Evolutionary conservation across 495 filamentous ascomycete genomes (phyloP).

Genomic region (Cercophora samala): DNA sequence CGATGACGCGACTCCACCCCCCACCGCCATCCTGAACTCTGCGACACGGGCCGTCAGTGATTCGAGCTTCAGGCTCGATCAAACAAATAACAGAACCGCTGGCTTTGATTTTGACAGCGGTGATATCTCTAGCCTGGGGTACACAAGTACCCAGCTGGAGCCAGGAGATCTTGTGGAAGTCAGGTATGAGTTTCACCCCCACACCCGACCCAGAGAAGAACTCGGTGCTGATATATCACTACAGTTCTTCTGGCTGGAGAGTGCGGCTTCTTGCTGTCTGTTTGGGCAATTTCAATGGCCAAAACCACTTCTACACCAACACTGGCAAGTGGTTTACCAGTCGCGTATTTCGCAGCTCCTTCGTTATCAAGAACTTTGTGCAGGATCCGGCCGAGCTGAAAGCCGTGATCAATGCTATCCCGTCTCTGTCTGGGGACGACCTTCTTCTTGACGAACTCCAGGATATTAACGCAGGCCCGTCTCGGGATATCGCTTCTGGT

Average conservation of each 20-base stretch:
- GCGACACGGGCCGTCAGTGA: slow-evolving; percentile 9
- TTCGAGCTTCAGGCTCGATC: slow-evolving; percentile 14
- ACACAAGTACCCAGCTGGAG: slow-evolving; percentile 44
- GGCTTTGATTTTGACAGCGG: slow-evolving; percentile 36
- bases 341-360: slow-evolving; percentile 46
- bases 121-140: slow-evolving; percentile 39
- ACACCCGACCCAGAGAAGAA: background rate
- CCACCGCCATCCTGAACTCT: background rate
- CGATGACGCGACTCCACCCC: background rate
- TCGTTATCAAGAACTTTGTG: slow-evolving; percentile 63
- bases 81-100: slow-evolving; percentile 28
- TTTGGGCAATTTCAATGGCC: slow-evolving; percentile 58
- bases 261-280: slow-evolving; percentile 62
- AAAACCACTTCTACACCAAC: slow-evolving; percentile 69
- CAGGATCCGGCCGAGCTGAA: slow-evolving; percentile 49
- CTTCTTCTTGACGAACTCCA: slow-evolving; percentile 47
- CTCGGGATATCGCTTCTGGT: slow-evolving; percentile 48
- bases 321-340: slow-evolving; percentile 70
- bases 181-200: slow-evolving; percentile 36
- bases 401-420: slow-evolving; percentile 62
- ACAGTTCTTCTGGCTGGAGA: slow-evolving; percentile 28
- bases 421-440: slow-evolving; percentile 24
- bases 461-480: slow-evolving; percentile 47
- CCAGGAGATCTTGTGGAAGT: slow-evolving; percentile 75
- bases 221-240: background rate